A percentile compares a stretch with the other conserved stretches of the same genome.
Conservation (phyloP, 2,329 filamentous ascomycete genomes). For the Hypomyces rosellus region DNA sequence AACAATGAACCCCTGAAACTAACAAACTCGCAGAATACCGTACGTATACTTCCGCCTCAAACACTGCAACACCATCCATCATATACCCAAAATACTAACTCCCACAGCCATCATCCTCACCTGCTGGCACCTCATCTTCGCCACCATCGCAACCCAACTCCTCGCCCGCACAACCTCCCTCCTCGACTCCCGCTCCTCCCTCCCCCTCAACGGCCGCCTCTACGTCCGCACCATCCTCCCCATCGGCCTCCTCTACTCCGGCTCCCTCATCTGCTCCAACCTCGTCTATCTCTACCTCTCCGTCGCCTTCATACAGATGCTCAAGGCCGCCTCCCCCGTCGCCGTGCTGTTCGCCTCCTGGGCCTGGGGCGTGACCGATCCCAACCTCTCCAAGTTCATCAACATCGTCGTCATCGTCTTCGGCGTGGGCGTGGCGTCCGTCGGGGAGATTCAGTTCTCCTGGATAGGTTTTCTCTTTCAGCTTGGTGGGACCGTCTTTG, state of each 20-base stretch:
- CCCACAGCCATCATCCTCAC: conserved; percentile 50
- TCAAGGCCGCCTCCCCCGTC: conserved; percentile 62
- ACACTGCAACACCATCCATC: neutral
- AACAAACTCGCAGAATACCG: conserved; percentile 16
- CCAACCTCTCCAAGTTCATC: conserved; percentile 36
- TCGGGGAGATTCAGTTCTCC: conserved; percentile 64
- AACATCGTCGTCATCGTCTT: conserved; percentile 47
- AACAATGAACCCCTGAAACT: neutral
- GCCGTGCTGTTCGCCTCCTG: conserved; percentile 61
- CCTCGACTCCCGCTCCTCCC: conserved; percentile 56
- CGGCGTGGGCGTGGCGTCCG: conserved; percentile 46
- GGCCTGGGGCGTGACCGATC: conserved; percentile 47
- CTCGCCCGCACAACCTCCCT: conserved; percentile 57
- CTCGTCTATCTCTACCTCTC: conserved; percentile 62
- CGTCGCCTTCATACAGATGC: conserved; percentile 65
- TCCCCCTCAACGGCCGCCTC: conserved; percentile 54
- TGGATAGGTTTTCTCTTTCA: conserved; percentile 63
- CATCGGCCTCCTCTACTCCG: conserved; percentile 60
- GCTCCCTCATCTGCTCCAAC: conserved; percentile 61
- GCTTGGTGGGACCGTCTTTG: conserved; percentile 68
- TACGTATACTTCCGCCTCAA: conserved; percentile 11
- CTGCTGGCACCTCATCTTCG: conserved; percentile 63
- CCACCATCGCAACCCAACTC: conserved; percentile 58
- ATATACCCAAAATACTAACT: no score
- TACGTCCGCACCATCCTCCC: conserved; percentile 59